These are phyloP conservation scores for Exophiala sp. DNA, from an alignment of 2,329 filamentous ascomycete genomes.

Conservation along the genomic window DNA sequence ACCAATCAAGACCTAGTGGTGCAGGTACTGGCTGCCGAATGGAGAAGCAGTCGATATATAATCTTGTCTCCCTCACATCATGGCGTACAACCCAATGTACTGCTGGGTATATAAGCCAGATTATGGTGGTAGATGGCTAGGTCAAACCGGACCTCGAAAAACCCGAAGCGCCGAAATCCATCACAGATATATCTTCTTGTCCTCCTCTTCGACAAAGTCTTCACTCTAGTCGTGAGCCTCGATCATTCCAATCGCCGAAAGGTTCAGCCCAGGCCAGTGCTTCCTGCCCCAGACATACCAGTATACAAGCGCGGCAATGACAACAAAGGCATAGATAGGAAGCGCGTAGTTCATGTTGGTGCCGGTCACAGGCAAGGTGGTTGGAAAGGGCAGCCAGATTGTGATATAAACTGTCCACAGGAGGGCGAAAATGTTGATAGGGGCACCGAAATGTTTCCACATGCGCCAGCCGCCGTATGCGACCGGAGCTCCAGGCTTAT, in stretches of 20 bases:
- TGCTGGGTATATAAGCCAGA: too few species aligned
- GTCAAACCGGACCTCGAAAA: too few species aligned
- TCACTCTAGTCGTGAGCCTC: slow-evolving; percentile 16
- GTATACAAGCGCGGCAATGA: slow-evolving; percentile 18
- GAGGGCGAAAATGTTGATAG: slow-evolving; percentile 36
- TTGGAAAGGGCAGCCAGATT: slow-evolving; percentile 35
- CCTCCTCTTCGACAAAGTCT: neutral
- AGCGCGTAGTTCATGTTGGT: slow-evolving; percentile 39
- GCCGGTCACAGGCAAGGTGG: slow-evolving; percentile 33
- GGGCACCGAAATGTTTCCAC: slow-evolving; percentile 29
- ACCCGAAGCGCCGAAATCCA: too few species aligned
- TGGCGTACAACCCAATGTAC: too few species aligned
- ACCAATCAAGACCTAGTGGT: too few species aligned
- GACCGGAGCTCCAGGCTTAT: slow-evolving; percentile 13
- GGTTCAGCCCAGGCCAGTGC: slow-evolving; percentile 21
- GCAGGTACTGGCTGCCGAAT: too few species aligned
- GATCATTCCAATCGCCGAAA: slow-evolving; percentile 15
- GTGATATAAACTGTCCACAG: slow-evolving; percentile 32
- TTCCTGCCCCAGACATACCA: slow-evolving; percentile 25
- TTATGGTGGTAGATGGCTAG: too few species aligned
- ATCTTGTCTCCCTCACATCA: too few species aligned
- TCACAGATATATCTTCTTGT: neutral
- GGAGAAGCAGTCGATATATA: too few species aligned
- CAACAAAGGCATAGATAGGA: slow-evolving; percentile 32
- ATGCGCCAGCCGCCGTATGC: slow-evolving; percentile 33